Evolutionary conservation across 1,284 basidiomycete genomes (phyloP), one percentile per base, ranked within the genome.

Genomic region (Fomes fomentarius): DNA sequence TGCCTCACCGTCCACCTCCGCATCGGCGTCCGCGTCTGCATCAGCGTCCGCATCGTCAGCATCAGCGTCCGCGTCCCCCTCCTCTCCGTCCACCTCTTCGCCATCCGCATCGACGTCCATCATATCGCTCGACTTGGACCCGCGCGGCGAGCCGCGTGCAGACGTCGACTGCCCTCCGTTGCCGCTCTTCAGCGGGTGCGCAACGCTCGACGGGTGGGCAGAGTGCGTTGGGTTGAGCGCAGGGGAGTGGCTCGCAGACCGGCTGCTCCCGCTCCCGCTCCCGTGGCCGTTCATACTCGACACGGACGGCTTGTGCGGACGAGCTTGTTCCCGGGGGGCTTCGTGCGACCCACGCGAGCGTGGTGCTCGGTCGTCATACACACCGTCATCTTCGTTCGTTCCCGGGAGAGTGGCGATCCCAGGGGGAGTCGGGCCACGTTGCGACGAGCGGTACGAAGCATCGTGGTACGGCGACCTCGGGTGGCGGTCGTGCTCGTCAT

Each of bases 391-490:
- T 47, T 66, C 64, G 42, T 61, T 45, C 26, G 59, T 55, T 17
- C 61, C 62, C 3, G 65, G 69, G 10, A 69, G 60, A 9, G 65
- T 68, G 3, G 67, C 64, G 48, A 70, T 69, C 44, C 64, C 60
- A 11, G 68, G 68, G 4, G 67, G 68, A 1, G 66, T 68, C 10
- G 65, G 66, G 28, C 64, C 51, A 21, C 67, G 66, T 28, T 55
- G 51, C 2, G 59, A 43, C 19, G 52, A 47, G 50, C 45, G 58
- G 39, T 52, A 47, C 2, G 47, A 49, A 22, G 19, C 15, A 14
- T 35, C 26, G 41, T 43, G 41, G 41, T 43, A 43, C 12, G 41
- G 25, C 25, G 41, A 26, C 25, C 26, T 14, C 10, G 41, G 56
- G 14, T 54, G 52, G 45, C 48, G 51, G 14, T 58, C 52, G 17